Conservation (phyloP, 2,329 filamentous ascomycete genomes). For the Cladophialophora bantiana region DNA sequence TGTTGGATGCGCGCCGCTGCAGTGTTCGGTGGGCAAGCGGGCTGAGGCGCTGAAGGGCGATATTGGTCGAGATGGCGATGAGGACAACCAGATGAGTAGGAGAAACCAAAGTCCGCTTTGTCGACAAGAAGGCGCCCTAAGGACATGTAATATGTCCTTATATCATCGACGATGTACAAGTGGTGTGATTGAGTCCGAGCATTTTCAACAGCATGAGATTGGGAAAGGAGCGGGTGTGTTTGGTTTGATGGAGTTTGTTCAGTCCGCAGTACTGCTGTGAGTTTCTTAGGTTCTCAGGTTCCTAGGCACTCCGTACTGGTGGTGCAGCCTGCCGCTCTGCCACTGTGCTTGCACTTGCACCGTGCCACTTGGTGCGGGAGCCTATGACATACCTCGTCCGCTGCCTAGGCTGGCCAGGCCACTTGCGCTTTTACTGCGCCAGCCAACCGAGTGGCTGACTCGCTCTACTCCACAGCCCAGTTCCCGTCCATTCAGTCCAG, state of each 20-base stretch:
- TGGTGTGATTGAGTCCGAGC: constrained; percentile 5
- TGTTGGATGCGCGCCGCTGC: background rate
- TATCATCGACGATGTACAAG: background rate
- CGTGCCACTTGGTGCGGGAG: background rate
- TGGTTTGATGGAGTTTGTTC: constrained; percentile 4
- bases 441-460: background rate
- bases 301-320: background rate
- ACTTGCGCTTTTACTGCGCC: no score
- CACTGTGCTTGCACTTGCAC: background rate
- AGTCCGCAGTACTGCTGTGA: constrained; percentile 1
- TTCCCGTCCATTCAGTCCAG: constrained; percentile 5
- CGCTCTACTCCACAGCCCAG: background rate
- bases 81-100: background rate
- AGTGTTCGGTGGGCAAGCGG: background rate
- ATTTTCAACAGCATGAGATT: constrained; percentile 7
- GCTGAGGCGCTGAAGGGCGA: background rate
- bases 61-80: background rate
- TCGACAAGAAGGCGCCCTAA: background rate
- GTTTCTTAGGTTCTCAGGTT: background rate
- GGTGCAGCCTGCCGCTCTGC: background rate
- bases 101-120: background rate
- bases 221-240: background rate
- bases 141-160: background rate
- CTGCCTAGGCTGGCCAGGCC: no score
- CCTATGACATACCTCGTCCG: constrained; percentile 3